Percentiles rank a stretch among this genome's conserved stretches.
Conservation (phyloP, 2,329 filamentous ascomycete species). For the Chalaropsis thielavioides region DNA sequence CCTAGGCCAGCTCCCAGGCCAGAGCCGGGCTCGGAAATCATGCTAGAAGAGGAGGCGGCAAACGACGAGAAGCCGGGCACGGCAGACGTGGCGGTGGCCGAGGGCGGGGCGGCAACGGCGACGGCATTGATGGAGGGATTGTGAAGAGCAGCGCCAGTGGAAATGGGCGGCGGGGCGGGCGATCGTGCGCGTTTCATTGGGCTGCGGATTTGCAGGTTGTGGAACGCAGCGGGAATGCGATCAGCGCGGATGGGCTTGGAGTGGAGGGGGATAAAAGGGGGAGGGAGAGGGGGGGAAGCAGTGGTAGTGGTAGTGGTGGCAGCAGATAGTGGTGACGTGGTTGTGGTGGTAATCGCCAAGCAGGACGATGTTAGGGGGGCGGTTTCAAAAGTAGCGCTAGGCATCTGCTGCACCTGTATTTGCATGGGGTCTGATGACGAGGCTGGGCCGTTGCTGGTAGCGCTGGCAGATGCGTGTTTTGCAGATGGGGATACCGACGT, state of each 20-base stretch:
- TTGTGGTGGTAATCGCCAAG: background rate
- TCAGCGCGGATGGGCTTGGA: constrained; percentile 16
- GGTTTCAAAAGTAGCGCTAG: constrained; percentile 7
- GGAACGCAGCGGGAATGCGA: constrained; percentile 27
- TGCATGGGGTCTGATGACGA: background rate
- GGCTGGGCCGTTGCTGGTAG: background rate
- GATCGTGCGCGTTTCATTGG: constrained; percentile 36
- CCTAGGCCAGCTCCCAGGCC: background rate
- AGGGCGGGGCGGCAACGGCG: constrained; percentile 18
- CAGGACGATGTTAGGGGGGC: background rate
- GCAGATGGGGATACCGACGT: background rate
- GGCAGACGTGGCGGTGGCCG: constrained; percentile 8
- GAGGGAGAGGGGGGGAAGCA: background rate
- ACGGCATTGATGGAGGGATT: constrained; percentile 17
- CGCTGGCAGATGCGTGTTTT: background rate
- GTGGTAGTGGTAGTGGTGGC: background rate
- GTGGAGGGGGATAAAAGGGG: constrained; percentile 11
- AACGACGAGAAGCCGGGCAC: background rate
- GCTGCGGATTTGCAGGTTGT: constrained; percentile 31
- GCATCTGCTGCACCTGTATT: constrained; percentile 1
- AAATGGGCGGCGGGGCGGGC: constrained; percentile 23
- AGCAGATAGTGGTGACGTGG: background rate
- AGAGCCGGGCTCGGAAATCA: background rate
- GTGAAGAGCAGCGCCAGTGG: constrained; percentile 20
- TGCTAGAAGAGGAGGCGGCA: background rate